phyloP scores from a whole-genome alignment of 2,329 filamentous ascomycete species.

The Didymella keratinophila region DNA sequence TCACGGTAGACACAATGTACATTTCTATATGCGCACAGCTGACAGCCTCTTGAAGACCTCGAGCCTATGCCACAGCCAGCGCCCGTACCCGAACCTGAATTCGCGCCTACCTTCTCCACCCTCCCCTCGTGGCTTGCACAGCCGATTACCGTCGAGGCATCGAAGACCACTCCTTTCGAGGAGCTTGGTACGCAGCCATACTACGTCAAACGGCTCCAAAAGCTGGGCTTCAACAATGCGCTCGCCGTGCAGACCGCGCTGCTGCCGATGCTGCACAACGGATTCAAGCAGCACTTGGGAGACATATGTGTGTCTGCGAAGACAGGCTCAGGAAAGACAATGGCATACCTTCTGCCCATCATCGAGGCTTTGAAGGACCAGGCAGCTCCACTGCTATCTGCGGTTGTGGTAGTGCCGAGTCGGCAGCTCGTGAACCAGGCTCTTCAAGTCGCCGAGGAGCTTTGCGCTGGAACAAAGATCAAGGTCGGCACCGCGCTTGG shows the following conservation, averaged over 20 bases:
- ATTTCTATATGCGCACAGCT: neutral
- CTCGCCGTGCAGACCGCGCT: constrained; percentile 83
- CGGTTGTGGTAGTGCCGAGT: constrained; percentile 87
- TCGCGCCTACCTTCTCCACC: constrained; percentile 75
- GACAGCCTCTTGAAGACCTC: constrained; percentile 60
- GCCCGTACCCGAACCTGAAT: constrained; percentile 63
- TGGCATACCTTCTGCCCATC: constrained; percentile 89
- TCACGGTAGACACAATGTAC: constrained; percentile 53
- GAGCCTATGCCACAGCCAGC: constrained; percentile 83
- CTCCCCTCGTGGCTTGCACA: constrained; percentile 82
- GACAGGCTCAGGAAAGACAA: constrained; percentile 93
- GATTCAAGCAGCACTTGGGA: constrained; percentile 67
- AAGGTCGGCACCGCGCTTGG: constrained; percentile 85
- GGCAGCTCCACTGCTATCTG: constrained; percentile 72
- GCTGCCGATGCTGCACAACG: constrained; percentile 79
- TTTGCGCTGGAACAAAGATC: constrained; percentile 76
- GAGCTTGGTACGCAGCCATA: constrained; percentile 69
- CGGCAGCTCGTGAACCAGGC: constrained; percentile 90
- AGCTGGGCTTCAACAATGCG: constrained; percentile 74
- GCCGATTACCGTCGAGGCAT: constrained; percentile 72
- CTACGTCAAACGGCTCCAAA: constrained; percentile 67
- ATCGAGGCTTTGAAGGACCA: constrained; percentile 75
- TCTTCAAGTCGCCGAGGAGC: constrained; percentile 73
- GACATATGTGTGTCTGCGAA: constrained; percentile 92
- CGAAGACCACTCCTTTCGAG: constrained; percentile 67